Conservation (phyloP, 2,329 filamentous ascomycete genomes). For the Dactylonectria estremocensis region DNA sequence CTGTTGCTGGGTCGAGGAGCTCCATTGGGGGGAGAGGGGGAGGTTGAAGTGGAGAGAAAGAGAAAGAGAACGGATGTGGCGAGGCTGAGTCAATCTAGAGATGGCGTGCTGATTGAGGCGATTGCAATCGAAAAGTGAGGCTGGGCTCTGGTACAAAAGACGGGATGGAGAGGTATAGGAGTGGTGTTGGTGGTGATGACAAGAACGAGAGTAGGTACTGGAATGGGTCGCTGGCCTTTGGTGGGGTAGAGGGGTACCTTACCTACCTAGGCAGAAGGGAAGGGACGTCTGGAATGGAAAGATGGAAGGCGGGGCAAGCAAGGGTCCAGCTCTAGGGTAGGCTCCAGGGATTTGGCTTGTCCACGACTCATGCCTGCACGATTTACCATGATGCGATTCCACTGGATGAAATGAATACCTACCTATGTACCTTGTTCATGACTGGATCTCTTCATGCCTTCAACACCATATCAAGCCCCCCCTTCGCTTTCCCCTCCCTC, state of each 20-base stretch:
- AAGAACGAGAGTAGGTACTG: background rate
- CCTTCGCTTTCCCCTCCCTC: no score
- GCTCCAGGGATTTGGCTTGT: background rate
- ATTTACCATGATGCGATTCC: constrained; percentile 30
- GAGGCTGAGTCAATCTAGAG: background rate
- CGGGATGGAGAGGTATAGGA: background rate
- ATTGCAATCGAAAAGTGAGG: background rate
- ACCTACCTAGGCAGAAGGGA: background rate
- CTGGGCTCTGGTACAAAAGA: background rate
- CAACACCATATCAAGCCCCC: no score
- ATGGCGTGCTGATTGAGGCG: background rate
- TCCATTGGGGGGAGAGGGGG: constrained; percentile 65
- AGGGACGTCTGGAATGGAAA: background rate
- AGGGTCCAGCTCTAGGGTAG: constrained; percentile 37
- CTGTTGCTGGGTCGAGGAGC: constrained; percentile 79
- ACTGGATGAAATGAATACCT: constrained; percentile 28
- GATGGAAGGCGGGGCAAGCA: constrained; percentile 1
- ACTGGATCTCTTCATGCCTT: no score
- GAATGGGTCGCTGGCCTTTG: background rate
- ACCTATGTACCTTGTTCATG: no score
- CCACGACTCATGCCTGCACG: constrained; percentile 26
- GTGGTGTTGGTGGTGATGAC: background rate
- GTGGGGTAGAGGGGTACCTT: background rate
- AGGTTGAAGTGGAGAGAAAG: background rate
- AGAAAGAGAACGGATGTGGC: background rate